A percentile compares a stretch with the other conserved stretches of the same genome.
Conservation (phyloP, 1,284 basidiomycete species). For the Ustilago loliicola region DNA sequence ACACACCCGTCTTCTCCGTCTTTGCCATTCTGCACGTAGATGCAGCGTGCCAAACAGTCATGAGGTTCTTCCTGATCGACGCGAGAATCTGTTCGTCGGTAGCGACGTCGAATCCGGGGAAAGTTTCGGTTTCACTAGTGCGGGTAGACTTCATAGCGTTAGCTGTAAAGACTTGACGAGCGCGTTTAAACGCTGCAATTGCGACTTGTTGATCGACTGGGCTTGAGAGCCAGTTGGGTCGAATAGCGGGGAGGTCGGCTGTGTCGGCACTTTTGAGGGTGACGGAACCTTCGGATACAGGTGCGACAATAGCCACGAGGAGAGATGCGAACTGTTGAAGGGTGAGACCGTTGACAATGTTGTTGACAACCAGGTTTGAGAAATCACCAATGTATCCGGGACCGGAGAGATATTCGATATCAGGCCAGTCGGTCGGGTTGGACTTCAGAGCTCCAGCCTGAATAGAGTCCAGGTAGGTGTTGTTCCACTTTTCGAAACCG, state of each 20-base stretch:
- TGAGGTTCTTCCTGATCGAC: slow-evolving; percentile 70
- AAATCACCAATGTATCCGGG: slow-evolving; percentile 60
- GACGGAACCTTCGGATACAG: slow-evolving; percentile 70
- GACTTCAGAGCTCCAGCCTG: slow-evolving; percentile 34
- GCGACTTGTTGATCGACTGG: slow-evolving; percentile 69
- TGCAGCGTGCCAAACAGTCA: slow-evolving; percentile 72
- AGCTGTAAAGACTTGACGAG: slow-evolving; percentile 64
- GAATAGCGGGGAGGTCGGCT: slow-evolving; percentile 72
- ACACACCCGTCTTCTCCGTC: slow-evolving; percentile 71
- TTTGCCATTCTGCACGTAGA: slow-evolving; percentile 69
- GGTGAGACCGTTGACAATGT: slow-evolving; percentile 31
- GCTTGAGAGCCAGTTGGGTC: slow-evolving; percentile 68
- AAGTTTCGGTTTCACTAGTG: slow-evolving; percentile 69
- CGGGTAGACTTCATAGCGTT: slow-evolving; percentile 69
- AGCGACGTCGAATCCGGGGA: slow-evolving; percentile 56
- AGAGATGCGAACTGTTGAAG: slow-evolving; percentile 51
- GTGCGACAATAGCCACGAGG: slow-evolving; percentile 56
- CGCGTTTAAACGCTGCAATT: slow-evolving; percentile 47
- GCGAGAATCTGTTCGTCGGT: slow-evolving; percentile 72
- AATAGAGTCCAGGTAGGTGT: slow-evolving; percentile 39
- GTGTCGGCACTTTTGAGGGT: slow-evolving; percentile 70
- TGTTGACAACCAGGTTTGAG: slow-evolving; percentile 41
- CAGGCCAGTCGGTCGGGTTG: slow-evolving; percentile 54
- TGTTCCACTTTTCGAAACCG: slow-evolving; percentile 54
- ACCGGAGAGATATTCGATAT: slow-evolving; percentile 56